Evolutionary conservation across 192 early-diverging fungal species (phyloP), one percentile per base, ranked within the genome.

Genomic region (Gigaspora rosea): DNA sequence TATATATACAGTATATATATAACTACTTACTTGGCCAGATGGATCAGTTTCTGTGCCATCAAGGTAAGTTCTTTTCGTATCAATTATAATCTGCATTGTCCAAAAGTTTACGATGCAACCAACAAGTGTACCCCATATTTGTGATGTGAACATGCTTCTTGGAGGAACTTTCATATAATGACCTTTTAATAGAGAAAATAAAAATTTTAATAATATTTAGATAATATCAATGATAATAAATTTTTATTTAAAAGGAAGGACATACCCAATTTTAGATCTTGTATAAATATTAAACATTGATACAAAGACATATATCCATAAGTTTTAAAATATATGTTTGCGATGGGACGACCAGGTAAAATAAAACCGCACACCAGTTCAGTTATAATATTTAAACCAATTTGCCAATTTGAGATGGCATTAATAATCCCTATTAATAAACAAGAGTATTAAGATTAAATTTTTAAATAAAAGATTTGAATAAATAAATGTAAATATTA

Each of bases 211-310:
- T 11, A 50, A 12, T 12, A 4, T 0, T 27, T 5, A 15, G 12
- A 20, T 32, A 32, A 22, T 20, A 0, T 10, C 2, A 57, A 70
- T 41, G 41, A 1, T 41, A 41, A 41, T 41, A 41, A 41, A 41
- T 41, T 41, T 41, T 41, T 41, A 27, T 41, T 27, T 27, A 27
- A 27, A n/a, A 41, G 27, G 3, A 27, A 11, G 15, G 33, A n/a
- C 16, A 22, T 35, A 2, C 89, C 90, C 9, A 94, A 81, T 79
- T 95, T 95, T 22, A 95, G 80, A 82, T 94, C 93, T 47, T 66
- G 33, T 11, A 91, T 74, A 32, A 96, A 89, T 33, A 84, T 85
- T 32, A 96, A 78, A 52, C 89, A 91, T 83, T 98, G 95, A 27
- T 83, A 80, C 83, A 94, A 84, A 5, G 90, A 81, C 65, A 83